Evolutionary conservation across 2,329 filamentous ascomycete genomes (phyloP), one percentile per base, ranked within the genome.

Genomic region (Scolecobasidium constrictum): DNA sequence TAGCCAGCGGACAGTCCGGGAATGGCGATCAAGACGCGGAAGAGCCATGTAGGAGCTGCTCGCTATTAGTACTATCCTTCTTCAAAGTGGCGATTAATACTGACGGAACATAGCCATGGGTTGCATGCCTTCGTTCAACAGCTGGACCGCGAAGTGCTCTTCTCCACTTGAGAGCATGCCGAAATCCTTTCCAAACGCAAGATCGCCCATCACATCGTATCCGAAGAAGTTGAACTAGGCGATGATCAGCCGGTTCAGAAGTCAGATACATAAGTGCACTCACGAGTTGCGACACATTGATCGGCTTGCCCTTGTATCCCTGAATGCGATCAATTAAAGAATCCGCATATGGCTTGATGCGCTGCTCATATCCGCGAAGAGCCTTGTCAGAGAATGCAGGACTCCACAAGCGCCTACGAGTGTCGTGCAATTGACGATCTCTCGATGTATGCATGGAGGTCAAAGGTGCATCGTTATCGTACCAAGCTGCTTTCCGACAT

Each of bases 331-430:
- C 35, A 2, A 62, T 44, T 5, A 68, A 49, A 44, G 58, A 52
- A 35, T 62, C 51, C 17, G 58, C 61, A 47, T 64, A 62, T 3
- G 41, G 48, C 12, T 53, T 49, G 3, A 68, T 52, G 1, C 61
- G 53, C n/a, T 52, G 44, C 46, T 68, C 65, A 39, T 69, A 51
- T 21, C 54, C 62, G 44, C 64, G 63, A 26, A 71, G 62, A 1
- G 67, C 66, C 1, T 51, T 43, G 36, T 69, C 64, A 7, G 60
- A 66, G 47, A 69, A 70, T 1, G 65, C 68, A 47, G 66, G 65
- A 47, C 55, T 59, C 47, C 70, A 53, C 0, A 71, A 64, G n/a
- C 66, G 46, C 13, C 67, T 54, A 52, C 69, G 70, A 6, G 65
- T 53, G 4, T 63, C 64, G 56, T 70, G 67, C 18, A 61, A 55